Conservation (phyloP, 352 stramenopile species). For the Phytophthora sp. region DNA sequence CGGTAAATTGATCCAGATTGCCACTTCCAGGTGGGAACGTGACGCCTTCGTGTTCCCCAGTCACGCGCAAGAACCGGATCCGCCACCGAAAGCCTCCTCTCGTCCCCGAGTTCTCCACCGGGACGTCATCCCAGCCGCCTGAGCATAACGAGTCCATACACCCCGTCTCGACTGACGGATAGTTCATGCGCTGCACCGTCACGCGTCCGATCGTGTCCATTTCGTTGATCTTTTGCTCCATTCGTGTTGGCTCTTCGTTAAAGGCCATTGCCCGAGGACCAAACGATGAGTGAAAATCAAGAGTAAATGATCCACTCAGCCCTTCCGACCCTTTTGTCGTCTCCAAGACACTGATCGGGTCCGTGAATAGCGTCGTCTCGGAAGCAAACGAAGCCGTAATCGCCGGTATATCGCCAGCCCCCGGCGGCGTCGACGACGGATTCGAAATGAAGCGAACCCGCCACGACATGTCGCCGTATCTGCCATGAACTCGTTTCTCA, state of each 20-base stretch:
- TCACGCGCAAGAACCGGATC: conserved; percentile 77
- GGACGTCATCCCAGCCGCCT: conserved; percentile 91
- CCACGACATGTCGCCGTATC: conserved; percentile 96
- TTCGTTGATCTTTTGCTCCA: conserved; percentile 94
- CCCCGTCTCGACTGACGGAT: conserved; percentile 76
- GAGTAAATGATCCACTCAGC: conserved; percentile 89
- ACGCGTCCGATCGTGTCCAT: conserved; percentile 94
- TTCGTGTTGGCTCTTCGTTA: conserved; percentile 82
- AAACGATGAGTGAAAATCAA: conserved; percentile 88
- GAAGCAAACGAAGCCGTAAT: conserved; percentile 58
- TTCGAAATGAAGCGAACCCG: conserved; percentile 95
- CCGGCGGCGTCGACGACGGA: conserved; percentile 84
- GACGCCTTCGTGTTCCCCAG: conserved; percentile 69
- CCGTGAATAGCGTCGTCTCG: conserved; percentile 17
- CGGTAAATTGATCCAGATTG: conserved; percentile 57
- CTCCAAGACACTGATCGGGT: conserved; percentile 82
- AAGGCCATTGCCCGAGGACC: conserved; percentile 84
- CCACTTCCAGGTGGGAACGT: conserved; percentile 84
- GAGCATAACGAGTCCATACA: conserved; percentile 61
- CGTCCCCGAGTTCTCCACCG: conserved; percentile 79
- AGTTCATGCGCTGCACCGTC: conserved; percentile 88
- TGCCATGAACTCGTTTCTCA: conserved; percentile 88
- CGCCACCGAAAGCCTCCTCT: conserved; percentile 83
- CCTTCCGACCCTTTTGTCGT: conserved; percentile 85
- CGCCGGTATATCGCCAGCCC: conserved; percentile 87